Evolutionary conservation across 768 basidiomycete species (phyloP).

Genomic region (Mycena crocata): DNA sequence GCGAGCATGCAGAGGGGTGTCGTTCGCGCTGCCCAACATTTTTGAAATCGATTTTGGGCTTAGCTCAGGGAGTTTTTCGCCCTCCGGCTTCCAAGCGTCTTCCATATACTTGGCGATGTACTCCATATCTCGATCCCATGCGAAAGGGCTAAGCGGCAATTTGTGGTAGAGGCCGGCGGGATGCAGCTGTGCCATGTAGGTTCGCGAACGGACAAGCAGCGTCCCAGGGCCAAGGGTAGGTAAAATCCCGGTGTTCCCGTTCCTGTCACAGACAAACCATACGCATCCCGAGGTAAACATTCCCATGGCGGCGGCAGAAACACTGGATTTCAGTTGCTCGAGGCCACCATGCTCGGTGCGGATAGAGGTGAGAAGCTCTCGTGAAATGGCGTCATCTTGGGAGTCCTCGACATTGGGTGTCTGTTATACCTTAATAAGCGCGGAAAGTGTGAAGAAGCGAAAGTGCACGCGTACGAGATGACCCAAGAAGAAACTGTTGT

Average conservation of each 20-base stretch:
- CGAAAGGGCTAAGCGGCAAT: conserved; percentile 1
- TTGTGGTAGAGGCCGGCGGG: conserved; percentile 23
- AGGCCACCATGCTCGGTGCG: conserved; percentile 69
- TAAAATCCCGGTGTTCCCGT: conserved; percentile 72
- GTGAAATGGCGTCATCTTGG: conserved; percentile 54
- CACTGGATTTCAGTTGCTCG: conserved; percentile 75
- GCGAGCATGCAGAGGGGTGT: conserved; percentile 9
- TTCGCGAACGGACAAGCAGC: conserved; percentile 77
- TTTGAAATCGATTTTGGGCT: background rate
- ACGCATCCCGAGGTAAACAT: conserved; percentile 86
- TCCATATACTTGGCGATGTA: conserved; percentile 29
- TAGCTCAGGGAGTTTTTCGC: no score
- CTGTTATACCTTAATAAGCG: conserved; percentile 40
- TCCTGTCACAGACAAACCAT: conserved; percentile 85
- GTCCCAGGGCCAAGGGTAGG: conserved; percentile 93
- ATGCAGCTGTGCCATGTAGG: conserved; percentile 44
- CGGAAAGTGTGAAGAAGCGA: background rate
- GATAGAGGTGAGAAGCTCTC: conserved; percentile 48
- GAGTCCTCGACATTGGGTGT: conserved; percentile 46
- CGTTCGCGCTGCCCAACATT: background rate
- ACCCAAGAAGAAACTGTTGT: conserved; percentile 95
- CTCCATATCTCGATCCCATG: conserved; percentile 21
- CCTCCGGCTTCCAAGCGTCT: no score
- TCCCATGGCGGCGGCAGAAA: conserved; percentile 81
- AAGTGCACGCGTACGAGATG: conserved; percentile 65